phyloP scores from a whole-genome alignment of 2,329 filamentous ascomycete genomes.

The Fusarium tuaranense region DNA sequence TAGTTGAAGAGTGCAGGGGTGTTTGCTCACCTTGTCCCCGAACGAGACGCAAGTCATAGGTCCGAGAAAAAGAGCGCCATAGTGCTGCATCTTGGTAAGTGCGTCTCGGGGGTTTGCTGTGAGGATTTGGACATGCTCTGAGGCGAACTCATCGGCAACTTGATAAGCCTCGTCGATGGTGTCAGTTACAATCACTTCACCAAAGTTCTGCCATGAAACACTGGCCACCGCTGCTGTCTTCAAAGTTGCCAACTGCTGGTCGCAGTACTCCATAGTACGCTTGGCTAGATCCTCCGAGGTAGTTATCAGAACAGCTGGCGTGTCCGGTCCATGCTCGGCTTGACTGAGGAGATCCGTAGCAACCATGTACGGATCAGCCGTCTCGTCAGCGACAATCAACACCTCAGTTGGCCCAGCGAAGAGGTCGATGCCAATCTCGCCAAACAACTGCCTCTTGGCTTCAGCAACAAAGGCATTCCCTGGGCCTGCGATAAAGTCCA shows the following conservation, averaged over 20 bases:
- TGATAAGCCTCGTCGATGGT: constrained; percentile 19
- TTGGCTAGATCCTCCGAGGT: not conserved
- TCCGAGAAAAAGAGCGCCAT: constrained; percentile 24
- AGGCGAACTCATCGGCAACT: constrained; percentile 24
- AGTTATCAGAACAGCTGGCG: not conserved
- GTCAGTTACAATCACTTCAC: constrained; percentile 20
- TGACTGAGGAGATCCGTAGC: not conserved
- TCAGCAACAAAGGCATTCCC: constrained; percentile 32
- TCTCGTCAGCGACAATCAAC: constrained; percentile 23
- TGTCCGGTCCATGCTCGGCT: not conserved
- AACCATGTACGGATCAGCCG: constrained; percentile 6
- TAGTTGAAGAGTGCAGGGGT: not conserved
- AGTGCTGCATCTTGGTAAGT: constrained; percentile 23
- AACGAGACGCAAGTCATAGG: constrained; percentile 26
- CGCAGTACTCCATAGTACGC: constrained; percentile 7
- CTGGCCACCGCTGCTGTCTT: constrained; percentile 12
- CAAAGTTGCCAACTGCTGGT: constrained; percentile 13
- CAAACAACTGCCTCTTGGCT: constrained; percentile 26
- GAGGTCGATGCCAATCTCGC: constrained; percentile 29
- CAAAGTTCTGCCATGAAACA: constrained; percentile 19
- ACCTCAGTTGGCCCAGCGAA: constrained; percentile 23
- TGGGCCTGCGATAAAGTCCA: constrained; percentile 30
- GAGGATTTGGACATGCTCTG: constrained; percentile 25
- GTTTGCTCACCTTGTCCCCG: constrained; percentile 22
- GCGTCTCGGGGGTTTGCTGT: constrained; percentile 21